These are phyloP conservation scores for Colletotrichum karsti DNA, from an alignment of 2,329 filamentous ascomycete genomes.

Conservation along the genomic window DNA sequence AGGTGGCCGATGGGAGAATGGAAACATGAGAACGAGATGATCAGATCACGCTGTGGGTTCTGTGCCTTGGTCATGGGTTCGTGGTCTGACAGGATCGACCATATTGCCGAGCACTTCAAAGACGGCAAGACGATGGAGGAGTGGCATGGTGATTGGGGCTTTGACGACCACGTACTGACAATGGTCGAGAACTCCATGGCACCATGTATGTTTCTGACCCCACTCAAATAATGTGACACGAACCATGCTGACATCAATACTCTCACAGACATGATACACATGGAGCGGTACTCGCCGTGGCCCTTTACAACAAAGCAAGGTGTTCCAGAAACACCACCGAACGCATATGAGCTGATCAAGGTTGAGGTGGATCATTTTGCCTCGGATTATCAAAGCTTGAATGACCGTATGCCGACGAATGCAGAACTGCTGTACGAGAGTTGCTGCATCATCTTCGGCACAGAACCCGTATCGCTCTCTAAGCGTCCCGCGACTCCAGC, in stretches of 20 bases:
- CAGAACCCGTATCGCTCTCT: background rate
- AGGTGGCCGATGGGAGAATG: slow-evolving; percentile 20
- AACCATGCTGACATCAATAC: too few relatives aligned
- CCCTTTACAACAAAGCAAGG: slow-evolving; percentile 37
- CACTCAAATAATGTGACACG: background rate
- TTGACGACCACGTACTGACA: slow-evolving; percentile 43
- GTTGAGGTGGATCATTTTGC: slow-evolving; percentile 19
- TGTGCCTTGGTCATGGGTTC: slow-evolving; percentile 42
- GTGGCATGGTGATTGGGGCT: slow-evolving; percentile 50
- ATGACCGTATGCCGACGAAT: background rate
- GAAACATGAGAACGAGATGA: slow-evolving; percentile 12
- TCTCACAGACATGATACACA: slow-evolving; percentile 44
- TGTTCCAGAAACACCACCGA: slow-evolving; percentile 26
- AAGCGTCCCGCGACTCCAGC: slow-evolving; percentile 27
- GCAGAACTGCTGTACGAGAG: slow-evolving; percentile 23
- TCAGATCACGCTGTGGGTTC: slow-evolving; percentile 45
- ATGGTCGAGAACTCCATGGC: slow-evolving; percentile 48
- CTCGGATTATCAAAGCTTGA: background rate
- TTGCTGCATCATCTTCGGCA: slow-evolving; percentile 33
- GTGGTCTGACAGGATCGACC: slow-evolving; percentile 44
- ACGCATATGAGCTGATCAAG: slow-evolving; percentile 24
- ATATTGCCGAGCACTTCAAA: slow-evolving; percentile 50
- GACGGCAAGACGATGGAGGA: slow-evolving; percentile 46
- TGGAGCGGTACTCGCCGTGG: slow-evolving; percentile 43
- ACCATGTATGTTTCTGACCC: slow-evolving; percentile 36